phyloP scores from a whole-genome alignment of 2,329 filamentous ascomycete species.

The Aspergillus sp. region DNA sequence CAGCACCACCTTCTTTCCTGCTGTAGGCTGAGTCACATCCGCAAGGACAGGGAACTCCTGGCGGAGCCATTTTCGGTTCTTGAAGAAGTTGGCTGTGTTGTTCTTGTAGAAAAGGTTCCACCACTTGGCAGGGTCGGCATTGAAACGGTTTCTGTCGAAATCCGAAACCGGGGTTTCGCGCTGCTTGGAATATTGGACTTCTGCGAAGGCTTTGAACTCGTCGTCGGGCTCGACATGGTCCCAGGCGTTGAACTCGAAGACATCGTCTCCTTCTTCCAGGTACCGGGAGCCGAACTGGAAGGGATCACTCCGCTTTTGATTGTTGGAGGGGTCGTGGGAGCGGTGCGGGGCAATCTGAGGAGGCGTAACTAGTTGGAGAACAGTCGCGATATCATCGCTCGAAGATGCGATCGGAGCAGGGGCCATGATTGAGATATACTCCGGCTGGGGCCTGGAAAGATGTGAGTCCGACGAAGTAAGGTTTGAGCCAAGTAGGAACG shows the following conservation, averaged over 20 bases:
- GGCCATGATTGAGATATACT: slow-evolving; percentile 8
- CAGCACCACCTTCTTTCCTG: slow-evolving; percentile 70
- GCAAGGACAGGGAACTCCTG: slow-evolving; percentile 93
- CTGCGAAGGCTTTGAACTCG: slow-evolving; percentile 80
- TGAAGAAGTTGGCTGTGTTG: slow-evolving; percentile 97
- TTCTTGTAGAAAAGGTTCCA: slow-evolving; percentile 99
- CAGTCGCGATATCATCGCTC: slow-evolving; percentile 32
- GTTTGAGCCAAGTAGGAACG: background rate
- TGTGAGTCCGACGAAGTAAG: background rate
- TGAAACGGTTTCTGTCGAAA: slow-evolving; percentile 90
- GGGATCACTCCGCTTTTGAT: slow-evolving; percentile 84
- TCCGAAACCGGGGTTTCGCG: slow-evolving; percentile 84
- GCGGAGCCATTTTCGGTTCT: slow-evolving; percentile 93
- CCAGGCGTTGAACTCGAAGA: slow-evolving; percentile 98
- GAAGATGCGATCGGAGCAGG: slow-evolving; percentile 16
- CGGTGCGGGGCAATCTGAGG: slow-evolving; percentile 59
- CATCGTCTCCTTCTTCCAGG: slow-evolving; percentile 80
- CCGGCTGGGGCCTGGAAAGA: background rate
- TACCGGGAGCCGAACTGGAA: slow-evolving; percentile 94
- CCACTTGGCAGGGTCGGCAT: slow-evolving; percentile 87
- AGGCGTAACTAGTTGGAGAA: slow-evolving; percentile 50
- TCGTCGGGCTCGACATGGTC: slow-evolving; percentile 95
- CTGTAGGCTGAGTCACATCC: slow-evolving; percentile 69
- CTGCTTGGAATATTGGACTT: slow-evolving; percentile 82
- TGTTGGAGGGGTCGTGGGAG: slow-evolving; percentile 69